These are phyloP conservation scores for Chaetomium sp. DNA, from an alignment of 2,329 filamentous ascomycete genomes.

Conservation along the genomic window DNA sequence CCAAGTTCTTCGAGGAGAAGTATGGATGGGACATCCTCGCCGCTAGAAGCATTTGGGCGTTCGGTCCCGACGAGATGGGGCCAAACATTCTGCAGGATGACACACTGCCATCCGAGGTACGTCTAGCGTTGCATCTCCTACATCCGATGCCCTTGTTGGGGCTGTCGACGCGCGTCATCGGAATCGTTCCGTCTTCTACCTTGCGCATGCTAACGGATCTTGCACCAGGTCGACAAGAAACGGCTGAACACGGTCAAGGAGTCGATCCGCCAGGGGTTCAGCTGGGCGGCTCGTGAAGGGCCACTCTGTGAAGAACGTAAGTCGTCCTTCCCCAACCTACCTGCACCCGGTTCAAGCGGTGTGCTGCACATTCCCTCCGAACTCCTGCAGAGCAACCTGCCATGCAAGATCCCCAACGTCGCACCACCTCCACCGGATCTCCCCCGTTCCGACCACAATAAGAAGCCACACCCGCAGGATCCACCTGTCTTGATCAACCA, in stretches of 20 bases:
- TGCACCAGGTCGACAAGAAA: constrained; percentile 78
- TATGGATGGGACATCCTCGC: constrained; percentile 97
- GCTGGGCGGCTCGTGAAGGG: constrained; percentile 93
- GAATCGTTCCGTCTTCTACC: constrained; percentile 25
- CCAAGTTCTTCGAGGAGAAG: constrained; percentile 95
- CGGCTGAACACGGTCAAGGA: constrained; percentile 84
- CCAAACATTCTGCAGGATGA: constrained; percentile 97
- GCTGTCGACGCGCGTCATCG: constrained; percentile 23
- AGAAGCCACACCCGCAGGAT: background rate
- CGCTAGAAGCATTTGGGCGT: constrained; percentile 95
- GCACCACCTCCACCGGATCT: constrained; percentile 11
- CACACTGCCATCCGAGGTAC: constrained; percentile 82
- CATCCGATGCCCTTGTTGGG: constrained; percentile 7
- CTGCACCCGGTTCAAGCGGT: constrained; percentile 14
- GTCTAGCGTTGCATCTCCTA: constrained; percentile 37
- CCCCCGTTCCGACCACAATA: constrained; percentile 1
- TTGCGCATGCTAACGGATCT: constrained; percentile 23
- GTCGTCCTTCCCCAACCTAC: constrained; percentile 42
- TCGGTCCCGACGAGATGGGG: constrained; percentile 91
- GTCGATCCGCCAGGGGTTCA: constrained; percentile 92
- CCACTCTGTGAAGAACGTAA: constrained; percentile 96
- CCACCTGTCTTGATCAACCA: constrained; percentile 7
- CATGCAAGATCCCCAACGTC: constrained; percentile 9
- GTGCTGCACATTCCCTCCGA: background rate
- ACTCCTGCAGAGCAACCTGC: constrained; percentile 21